phyloP scores from a whole-genome alignment of 1,139 yeast genomes.

The Saccharomyces pastorianus region DNA sequence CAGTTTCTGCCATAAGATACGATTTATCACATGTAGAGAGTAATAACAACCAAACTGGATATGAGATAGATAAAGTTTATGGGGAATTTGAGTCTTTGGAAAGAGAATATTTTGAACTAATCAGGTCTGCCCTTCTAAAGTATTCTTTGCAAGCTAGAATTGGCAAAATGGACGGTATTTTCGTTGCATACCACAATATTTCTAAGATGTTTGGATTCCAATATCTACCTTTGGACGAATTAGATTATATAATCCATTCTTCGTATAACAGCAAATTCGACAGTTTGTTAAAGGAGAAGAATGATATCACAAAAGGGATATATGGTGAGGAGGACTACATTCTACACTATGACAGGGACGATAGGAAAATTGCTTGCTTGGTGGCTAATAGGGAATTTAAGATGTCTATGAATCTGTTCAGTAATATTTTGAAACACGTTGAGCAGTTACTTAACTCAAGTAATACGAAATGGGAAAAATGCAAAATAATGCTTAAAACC shows the following conservation, averaged over 20 bases:
- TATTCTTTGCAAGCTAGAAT: slow-evolving; percentile 87
- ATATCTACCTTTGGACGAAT: slow-evolving; percentile 65
- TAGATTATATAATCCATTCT: slow-evolving; percentile 56
- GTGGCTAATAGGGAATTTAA: slow-evolving; percentile 71
- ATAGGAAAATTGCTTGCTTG: slow-evolving; percentile 35
- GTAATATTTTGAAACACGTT: slow-evolving; percentile 39
- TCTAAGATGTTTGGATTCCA: slow-evolving; percentile 81
- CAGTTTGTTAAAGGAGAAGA: slow-evolving; percentile 24
- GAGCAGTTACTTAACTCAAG: slow-evolving; percentile 28
- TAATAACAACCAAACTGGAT: slow-evolving; percentile 47
- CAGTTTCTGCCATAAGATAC: slow-evolving; percentile 77
- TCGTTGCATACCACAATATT: slow-evolving; percentile 83
- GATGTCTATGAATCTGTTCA: slow-evolving; percentile 52
- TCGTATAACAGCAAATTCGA: slow-evolving; percentile 15
- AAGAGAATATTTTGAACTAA: slow-evolving; percentile 68
- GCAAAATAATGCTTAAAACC: slow-evolving; percentile 24
- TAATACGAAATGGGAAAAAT: slow-evolving; percentile 16
- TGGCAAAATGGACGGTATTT: slow-evolving; percentile 96
- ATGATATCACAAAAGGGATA: slow-evolving; percentile 29
- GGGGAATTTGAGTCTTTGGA: slow-evolving; percentile 75
- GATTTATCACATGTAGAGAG: slow-evolving; percentile 60
- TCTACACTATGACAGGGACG: slow-evolving; percentile 17
- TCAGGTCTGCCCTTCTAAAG: slow-evolving; percentile 69
- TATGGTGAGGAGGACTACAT: slow-evolving; percentile 22
- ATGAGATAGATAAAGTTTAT: slow-evolving; percentile 50